These are phyloP conservation scores for Xylaria hypoxylon DNA, from an alignment of 2,329 filamentous ascomycete genomes.

Conservation along the genomic window DNA sequence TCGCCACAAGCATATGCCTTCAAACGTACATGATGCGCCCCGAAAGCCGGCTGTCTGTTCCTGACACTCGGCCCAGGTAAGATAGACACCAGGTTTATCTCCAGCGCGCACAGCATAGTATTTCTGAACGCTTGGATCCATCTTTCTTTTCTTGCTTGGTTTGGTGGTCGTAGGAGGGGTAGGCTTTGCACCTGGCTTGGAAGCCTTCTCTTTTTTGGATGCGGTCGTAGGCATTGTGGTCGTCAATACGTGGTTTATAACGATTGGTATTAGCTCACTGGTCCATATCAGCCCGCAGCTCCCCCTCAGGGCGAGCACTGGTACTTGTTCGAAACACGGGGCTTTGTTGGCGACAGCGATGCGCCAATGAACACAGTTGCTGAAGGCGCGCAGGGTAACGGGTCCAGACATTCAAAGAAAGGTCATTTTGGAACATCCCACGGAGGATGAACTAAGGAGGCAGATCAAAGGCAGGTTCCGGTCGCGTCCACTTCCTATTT, in stretches of 20 bases:
- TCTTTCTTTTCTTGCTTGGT: conserved; percentile 61
- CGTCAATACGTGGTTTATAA: conserved; percentile 34
- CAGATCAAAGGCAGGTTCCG: conserved; percentile 45
- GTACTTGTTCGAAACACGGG: conserved; percentile 43
- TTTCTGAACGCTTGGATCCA: conserved; percentile 61
- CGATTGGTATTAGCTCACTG: conserved; percentile 29
- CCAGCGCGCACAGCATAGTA: conserved; percentile 73
- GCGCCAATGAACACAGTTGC: conserved; percentile 28
- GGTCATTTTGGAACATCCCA: conserved; percentile 43
- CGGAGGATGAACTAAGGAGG: conserved; percentile 32
- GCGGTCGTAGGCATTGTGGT: conserved; percentile 44
- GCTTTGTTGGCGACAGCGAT: conserved; percentile 44
- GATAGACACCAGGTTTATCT: conserved; percentile 69
- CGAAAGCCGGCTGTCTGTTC: conserved; percentile 69
- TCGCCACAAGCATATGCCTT: conserved; percentile 21
- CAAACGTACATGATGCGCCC: conserved; percentile 74
- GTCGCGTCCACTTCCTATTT: conserved; percentile 43
- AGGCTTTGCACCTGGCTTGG: conserved; percentile 33
- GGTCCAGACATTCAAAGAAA: conserved; percentile 46
- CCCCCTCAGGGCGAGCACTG: conserved; percentile 34
- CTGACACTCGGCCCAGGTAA: conserved; percentile 70
- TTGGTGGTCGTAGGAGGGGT: conserved; percentile 35
- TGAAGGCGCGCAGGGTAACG: conserved; percentile 39
- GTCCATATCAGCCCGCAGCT: conserved; percentile 45
- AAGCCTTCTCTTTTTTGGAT: conserved; percentile 38